Base-by-base conservation (phyloP, 106 monocot genomes). In the Apostasia ramifera region DNA sequence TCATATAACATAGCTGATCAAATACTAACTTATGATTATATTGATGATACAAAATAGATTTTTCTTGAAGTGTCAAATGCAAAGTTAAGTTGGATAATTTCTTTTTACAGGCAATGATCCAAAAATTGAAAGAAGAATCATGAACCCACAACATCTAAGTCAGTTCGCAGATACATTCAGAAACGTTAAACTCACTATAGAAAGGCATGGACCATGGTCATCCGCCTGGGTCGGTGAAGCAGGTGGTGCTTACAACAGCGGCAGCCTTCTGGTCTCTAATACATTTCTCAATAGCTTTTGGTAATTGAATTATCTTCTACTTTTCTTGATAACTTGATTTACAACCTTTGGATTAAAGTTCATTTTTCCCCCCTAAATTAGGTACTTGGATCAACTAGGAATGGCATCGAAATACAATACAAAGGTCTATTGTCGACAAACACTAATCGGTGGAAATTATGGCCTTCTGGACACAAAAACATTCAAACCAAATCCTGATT, bases 341-440 rank as follows among this genome's bases (percentile, higher is more conserved):
- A 57, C 60, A 61, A 3, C 44, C 60, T 9, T 52, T 9, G 8
- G 26, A 6, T 53, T 53, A 51, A 0, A 44, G 5, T 11, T 14
- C 43, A 43, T 73, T 60, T 1, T 26, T 50, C 55, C 50, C 8
- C 54, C 55, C 49, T 63, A 40, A 55, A 49, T 69, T 40, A 97
- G 97, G 97, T 97, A 97, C 70, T 53, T 92, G 39, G 97, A 97
- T 83, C 97, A 97, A 72, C 83, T 97, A 45, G 97, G 88, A 48
- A 82, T 97, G 89, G 70, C 92, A 63, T 82, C 97, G 12, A 89
- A 77, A 69, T 92, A 82, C 59, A 63, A 76, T 10, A 80, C 84
- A 37, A 92, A 84, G 73, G 83, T 73, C 41, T 92, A 84, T 59
- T 97, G 92, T 44, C 73, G 92, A 42, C 97, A 92, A 66, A 55